Conservation (phyloP, 441 rosid species). For the Populus hybrid region DNA sequence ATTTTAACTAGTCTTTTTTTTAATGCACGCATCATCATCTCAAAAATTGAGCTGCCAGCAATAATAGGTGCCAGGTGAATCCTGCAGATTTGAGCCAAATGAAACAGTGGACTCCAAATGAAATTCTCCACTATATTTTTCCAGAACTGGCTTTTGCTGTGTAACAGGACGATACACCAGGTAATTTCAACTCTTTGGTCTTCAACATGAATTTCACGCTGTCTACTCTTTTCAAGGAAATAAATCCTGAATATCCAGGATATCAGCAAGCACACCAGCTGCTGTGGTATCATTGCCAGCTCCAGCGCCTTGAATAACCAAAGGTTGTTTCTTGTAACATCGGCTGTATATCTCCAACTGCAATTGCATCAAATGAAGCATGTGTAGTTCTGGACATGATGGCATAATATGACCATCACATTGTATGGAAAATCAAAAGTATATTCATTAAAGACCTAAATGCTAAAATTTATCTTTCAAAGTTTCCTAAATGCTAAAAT, state of each 20-base stretch:
- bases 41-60: background rate
- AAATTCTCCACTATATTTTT: background rate
- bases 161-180: background rate
- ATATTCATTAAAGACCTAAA: too few species aligned
- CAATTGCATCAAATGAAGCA: slow-evolving; percentile 17
- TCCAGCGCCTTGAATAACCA: slow-evolving; percentile 98
- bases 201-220: too few species aligned
- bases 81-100: background rate
- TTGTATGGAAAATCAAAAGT: background rate
- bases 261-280: slow-evolving; percentile 91
- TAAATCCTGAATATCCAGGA: slow-evolving; percentile 82
- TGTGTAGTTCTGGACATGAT: background rate
- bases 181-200: too few species aligned
- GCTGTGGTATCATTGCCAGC: slow-evolving; percentile 96
- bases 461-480: background rate
- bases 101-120: background rate
- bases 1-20: too few species aligned
- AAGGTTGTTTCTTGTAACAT: slow-evolving; percentile 67
- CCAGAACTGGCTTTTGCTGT: background rate
- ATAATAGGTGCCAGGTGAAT: background rate
- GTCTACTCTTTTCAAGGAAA: slow-evolving; percentile 39
- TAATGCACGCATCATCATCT: background rate
- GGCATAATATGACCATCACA: background rate
- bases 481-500: background rate
- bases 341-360: slow-evolving; percentile 74